phyloP scores from a whole-genome alignment of 1,284 basidiomycete genomes.

The Cryptococcus floricola region DNA sequence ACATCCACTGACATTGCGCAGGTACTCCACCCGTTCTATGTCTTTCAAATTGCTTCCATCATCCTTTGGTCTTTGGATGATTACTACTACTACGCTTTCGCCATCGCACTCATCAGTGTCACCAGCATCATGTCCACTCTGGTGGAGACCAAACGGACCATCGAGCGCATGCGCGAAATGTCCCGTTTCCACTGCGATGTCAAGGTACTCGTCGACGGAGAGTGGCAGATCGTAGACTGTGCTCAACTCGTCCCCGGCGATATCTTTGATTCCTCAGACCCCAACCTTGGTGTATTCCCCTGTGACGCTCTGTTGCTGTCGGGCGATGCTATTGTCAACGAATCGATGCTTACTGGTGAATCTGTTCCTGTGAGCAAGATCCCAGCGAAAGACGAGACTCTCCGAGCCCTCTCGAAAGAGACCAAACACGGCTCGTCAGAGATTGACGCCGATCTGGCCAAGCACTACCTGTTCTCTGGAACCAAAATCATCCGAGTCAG shows the following conservation, averaged over 20 bases:
- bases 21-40: constrained; percentile 93
- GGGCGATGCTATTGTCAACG: constrained; percentile 96
- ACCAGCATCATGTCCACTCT: constrained; percentile 83
- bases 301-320: constrained; percentile 89
- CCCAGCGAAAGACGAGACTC: constrained; percentile 63
- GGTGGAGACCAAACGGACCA: constrained; percentile 91
- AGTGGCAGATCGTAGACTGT: constrained; percentile 69
- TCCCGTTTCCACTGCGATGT: constrained; percentile 84
- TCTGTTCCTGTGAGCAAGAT: constrained; percentile 63
- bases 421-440: constrained; percentile 56
- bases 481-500: constrained; percentile 91
- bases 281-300: constrained; percentile 72
- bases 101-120: constrained; percentile 88
- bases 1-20: constrained; percentile 33
- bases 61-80: constrained; percentile 91
- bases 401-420: constrained; percentile 63
- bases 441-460: constrained; percentile 66
- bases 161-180: constrained; percentile 93
- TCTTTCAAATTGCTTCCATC: constrained; percentile 97
- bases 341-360: constrained; percentile 95
- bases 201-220: constrained; percentile 65
- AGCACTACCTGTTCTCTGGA: constrained; percentile 86
- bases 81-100: constrained; percentile 97
- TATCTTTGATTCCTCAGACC: constrained; percentile 78
- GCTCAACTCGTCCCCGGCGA: constrained; percentile 86